Percentiles rank a stretch among this genome's conserved stretches.
Conservation (phyloP, 192 early-diverging fungal species). For the Podila epicladia region DNA sequence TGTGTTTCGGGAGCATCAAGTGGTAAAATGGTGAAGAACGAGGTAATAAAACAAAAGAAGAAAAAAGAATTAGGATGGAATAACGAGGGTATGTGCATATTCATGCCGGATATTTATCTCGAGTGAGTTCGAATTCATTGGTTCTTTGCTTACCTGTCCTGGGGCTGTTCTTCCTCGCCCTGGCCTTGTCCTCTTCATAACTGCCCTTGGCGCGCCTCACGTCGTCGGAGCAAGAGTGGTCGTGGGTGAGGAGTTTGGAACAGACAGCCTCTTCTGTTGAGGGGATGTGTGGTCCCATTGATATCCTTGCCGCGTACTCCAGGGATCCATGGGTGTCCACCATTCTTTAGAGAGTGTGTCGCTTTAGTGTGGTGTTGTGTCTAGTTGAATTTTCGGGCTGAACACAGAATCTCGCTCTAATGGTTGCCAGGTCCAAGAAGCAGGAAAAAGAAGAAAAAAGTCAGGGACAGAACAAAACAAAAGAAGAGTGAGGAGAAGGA, state of each 20-base stretch:
- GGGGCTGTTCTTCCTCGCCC: no score
- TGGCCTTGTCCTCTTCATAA: not conserved
- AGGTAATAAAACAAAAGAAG: not conserved
- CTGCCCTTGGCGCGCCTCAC: not conserved
- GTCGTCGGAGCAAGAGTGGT: not conserved
- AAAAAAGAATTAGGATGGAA: not conserved
- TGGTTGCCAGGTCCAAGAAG: no score
- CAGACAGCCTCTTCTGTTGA: not conserved
- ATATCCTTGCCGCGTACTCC: not conserved
- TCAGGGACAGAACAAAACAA: not conserved
- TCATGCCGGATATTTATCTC: not conserved
- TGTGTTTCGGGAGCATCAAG: no score
- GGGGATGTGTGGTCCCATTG: not conserved
- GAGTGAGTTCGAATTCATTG: not conserved
- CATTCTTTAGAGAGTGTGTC: no score
- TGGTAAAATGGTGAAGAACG: no score
- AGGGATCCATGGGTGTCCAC: not conserved
- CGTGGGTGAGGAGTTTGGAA: not conserved
- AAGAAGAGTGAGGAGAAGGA: not conserved
- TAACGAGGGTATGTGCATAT: not conserved
- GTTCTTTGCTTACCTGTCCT: no score
- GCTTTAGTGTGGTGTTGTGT: no score
- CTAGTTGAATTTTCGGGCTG: no score
- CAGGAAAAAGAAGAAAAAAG: no score
- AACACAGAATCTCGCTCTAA: no score